A percentile compares a stretch with the other conserved stretches of the same genome.
Evolutionary conservation across 106 monocot genomes (phyloP).

Genomic region (Allium sativum): DNA sequence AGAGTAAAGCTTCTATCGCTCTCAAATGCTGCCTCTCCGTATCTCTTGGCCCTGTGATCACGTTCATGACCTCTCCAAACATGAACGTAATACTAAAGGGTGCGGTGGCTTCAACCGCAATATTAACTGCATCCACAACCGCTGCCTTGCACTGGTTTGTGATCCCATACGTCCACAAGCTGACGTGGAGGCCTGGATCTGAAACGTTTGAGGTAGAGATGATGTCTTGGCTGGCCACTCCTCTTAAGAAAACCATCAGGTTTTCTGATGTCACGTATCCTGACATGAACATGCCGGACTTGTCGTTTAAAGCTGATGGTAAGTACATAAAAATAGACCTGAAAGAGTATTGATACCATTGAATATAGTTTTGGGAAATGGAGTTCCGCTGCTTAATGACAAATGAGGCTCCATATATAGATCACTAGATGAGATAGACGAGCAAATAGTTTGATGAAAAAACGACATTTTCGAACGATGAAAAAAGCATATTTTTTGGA

Average conservation of each 20-base stretch:
- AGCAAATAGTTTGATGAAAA: too few relatives aligned
- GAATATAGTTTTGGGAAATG: slow-evolving; percentile 61
- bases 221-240: slow-evolving; percentile 84
- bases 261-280: slow-evolving; percentile 60
- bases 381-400: slow-evolving; percentile 33
- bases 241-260: slow-evolving; percentile 44
- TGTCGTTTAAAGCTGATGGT: slow-evolving; percentile 59
- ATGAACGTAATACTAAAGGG: slow-evolving; percentile 94
- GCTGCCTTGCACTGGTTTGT: slow-evolving; percentile 93
- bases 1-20: slow-evolving; percentile 95
- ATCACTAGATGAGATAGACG: too few relatives aligned
- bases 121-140: slow-evolving; percentile 83
- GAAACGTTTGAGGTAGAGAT: slow-evolving; percentile 71
- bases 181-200: slow-evolving; percentile 82
- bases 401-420: slow-evolving; percentile 22
- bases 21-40: slow-evolving; percentile 94
- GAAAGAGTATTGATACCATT: slow-evolving; percentile 77
- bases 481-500: too few relatives aligned
- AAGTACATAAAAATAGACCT: slow-evolving; percentile 44
- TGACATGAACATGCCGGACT: slow-evolving; percentile 75
- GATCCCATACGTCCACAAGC: slow-evolving; percentile 89
- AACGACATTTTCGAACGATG: too few relatives aligned
- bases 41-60: slow-evolving; percentile 88
- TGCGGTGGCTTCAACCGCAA: slow-evolving; percentile 76
- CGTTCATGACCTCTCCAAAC: slow-evolving; percentile 93